Evolutionary conservation across 2,329 filamentous ascomycete species (phyloP).

Genomic region (Volutella citrinella): DNA sequence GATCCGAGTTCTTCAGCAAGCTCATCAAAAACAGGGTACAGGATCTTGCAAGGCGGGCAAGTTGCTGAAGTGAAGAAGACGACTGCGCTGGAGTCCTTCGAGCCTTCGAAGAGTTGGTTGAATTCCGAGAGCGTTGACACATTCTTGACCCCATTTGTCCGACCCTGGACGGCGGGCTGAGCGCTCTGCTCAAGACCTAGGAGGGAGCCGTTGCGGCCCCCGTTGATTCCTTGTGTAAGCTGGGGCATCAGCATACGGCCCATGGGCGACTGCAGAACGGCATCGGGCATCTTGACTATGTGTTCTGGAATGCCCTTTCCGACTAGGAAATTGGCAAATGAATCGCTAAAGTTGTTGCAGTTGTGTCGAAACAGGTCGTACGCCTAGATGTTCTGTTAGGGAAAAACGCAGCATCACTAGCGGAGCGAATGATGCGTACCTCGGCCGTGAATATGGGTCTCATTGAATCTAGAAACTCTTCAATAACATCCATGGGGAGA

Average conservation of each 20-base stretch:
- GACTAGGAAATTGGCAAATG: slow-evolving; percentile 83
- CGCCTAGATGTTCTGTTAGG: slow-evolving; percentile 46
- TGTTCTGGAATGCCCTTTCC: slow-evolving; percentile 85
- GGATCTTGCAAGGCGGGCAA: slow-evolving; percentile 77
- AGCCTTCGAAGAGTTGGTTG: slow-evolving; percentile 45
- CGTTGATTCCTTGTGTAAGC: slow-evolving; percentile 48
- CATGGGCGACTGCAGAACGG: slow-evolving; percentile 81
- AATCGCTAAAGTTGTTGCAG: slow-evolving; percentile 97
- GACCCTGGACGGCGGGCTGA: slow-evolving; percentile 14
- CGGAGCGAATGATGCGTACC: slow-evolving; percentile 37
- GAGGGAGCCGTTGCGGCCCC: slow-evolving; percentile 50
- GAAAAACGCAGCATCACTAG: neutral
- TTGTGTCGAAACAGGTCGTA: slow-evolving; percentile 92
- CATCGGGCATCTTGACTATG: slow-evolving; percentile 80
- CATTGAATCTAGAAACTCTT: slow-evolving; percentile 84
- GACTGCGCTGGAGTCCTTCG: slow-evolving; percentile 67
- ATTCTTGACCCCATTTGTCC: slow-evolving; percentile 49
- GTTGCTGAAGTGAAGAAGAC: slow-evolving; percentile 92
- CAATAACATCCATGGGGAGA: slow-evolving; percentile 74
- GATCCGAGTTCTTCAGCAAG: slow-evolving; percentile 70
- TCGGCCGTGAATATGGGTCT: slow-evolving; percentile 78
- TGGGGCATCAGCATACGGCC: slow-evolving; percentile 85
- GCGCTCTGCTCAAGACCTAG: slow-evolving; percentile 47
- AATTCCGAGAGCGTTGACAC: slow-evolving; percentile 46
- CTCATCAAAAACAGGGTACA: slow-evolving; percentile 80